phyloP scores from a whole-genome alignment of 345 rosid genomes.

The Eucalyptus pauciflora region DNA sequence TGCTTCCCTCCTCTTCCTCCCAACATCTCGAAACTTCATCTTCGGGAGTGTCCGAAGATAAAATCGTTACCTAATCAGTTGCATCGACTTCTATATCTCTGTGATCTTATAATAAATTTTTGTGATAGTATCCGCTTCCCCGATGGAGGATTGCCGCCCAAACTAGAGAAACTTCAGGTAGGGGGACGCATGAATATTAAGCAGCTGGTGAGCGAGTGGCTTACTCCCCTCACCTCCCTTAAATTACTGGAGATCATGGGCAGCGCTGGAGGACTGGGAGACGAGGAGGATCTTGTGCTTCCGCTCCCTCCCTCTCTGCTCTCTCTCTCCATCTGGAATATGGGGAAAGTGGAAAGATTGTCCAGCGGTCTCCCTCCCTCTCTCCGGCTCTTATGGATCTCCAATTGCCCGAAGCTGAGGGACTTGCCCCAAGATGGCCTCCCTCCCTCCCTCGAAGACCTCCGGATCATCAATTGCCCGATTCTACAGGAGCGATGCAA shows the following conservation, averaged over 20 bases:
- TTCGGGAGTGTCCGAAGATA: neutral
- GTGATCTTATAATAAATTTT: rapidly evolving
- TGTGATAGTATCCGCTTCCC: neutral
- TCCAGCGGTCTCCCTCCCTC: neutral
- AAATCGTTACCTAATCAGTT: neutral
- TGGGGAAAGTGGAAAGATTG: neutral
- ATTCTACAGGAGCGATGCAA: neutral
- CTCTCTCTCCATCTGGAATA: rapidly evolving
- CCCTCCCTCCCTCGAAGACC: neutral
- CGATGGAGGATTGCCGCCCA: neutral
- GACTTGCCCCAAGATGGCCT: neutral
- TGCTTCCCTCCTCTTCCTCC: neutral
- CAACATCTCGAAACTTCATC: rapidly evolving
- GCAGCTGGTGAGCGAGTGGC: neutral
- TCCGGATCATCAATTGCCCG: rapidly evolving
- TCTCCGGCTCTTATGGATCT: rapidly evolving
- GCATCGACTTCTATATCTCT: neutral
- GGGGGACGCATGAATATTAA: neutral
- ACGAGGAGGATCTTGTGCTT: neutral
- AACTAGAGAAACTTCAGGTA: rapidly evolving
- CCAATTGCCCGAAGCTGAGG: neutral
- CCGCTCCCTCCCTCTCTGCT: neutral
- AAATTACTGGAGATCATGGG: rapidly evolving
- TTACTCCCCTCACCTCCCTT: neutral
- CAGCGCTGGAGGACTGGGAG: neutral